Evolutionary conservation across 768 basidiomycete species (phyloP).

Genomic region (Fistulinella prunicolor): DNA sequence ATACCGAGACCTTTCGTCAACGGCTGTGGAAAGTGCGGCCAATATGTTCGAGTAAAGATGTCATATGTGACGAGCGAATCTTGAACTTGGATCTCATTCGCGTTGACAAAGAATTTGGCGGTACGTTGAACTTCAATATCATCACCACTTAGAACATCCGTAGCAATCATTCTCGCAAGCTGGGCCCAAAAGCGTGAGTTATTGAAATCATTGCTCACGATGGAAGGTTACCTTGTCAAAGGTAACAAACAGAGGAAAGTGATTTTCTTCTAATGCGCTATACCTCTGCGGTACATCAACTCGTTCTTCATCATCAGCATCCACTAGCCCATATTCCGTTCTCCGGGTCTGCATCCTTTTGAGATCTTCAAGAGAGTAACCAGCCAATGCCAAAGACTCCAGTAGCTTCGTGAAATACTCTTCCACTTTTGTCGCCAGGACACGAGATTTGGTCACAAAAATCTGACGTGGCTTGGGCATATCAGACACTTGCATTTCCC

Average conservation of each 20-base stretch:
- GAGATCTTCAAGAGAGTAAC: slow-evolving; percentile 40
- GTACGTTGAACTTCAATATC: slow-evolving; percentile 1
- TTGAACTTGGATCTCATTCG: slow-evolving; percentile 16
- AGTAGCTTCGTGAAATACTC: slow-evolving; percentile 57
- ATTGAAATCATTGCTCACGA: background rate
- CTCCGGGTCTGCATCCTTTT: slow-evolving; percentile 21
- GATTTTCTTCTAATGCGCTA: slow-evolving; percentile 51
- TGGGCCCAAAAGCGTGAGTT: slow-evolving; percentile 1
- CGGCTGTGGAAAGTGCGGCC: slow-evolving; percentile 54
- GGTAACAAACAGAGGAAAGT: slow-evolving; percentile 72
- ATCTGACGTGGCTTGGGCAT: slow-evolving; percentile 57
- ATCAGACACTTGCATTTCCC: slow-evolving; percentile 32
- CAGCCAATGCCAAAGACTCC: slow-evolving; percentile 39
- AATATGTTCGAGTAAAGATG: slow-evolving; percentile 50
- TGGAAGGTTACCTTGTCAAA: slow-evolving; percentile 50
- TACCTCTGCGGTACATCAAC: slow-evolving; percentile 42
- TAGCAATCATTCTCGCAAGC: slow-evolving; percentile 28
- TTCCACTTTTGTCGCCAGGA: slow-evolving; percentile 67
- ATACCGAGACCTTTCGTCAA: slow-evolving; percentile 54
- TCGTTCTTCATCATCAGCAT: slow-evolving; percentile 31
- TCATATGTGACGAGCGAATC: slow-evolving; percentile 42
- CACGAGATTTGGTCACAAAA: slow-evolving; percentile 68
- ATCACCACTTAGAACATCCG: slow-evolving; percentile 15
- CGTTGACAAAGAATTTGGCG: slow-evolving; percentile 13
- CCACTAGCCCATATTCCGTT: slow-evolving; percentile 29